Base-by-base conservation (phyloP, 176 grass and related monocot species). In the Aegilops tauschii region DNA sequence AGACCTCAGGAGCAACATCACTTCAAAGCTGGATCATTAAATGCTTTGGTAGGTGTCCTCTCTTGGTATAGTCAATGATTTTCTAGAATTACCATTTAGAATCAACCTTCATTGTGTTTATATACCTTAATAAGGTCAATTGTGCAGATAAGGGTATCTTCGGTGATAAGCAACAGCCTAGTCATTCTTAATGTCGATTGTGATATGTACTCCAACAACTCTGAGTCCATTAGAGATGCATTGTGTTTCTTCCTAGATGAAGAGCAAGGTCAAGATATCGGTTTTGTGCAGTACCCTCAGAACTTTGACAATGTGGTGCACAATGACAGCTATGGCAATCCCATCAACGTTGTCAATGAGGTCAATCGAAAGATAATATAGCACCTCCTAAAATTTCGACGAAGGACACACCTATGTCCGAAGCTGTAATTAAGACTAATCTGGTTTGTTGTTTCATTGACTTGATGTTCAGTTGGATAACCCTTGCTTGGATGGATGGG, bases 21-120 rank as follows among this genome's bases (percentile, higher is more conserved):
- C 79, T 97, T 94, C 86, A 97, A 97, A 91, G 95, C 92, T 72
- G 95, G 95, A 58, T 91, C 95, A 12, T 58, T 97, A 85, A 94
- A 97, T 70, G 71, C 95, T 83, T 72, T 97, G 88, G 95, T 87
- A 63, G 4, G 74, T 79, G 68, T 79, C 16, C 31, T 65, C 16
- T 82, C 12, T 52, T 35, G 21, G 18, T 40, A 25, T 54, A 65
- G 8, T 63, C 40, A 42, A 56, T 34, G 21, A 28, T 73, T 80
- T 71, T 77, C 45, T 2, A 58, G 32, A 32, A 61, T 58, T 23
- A 18, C 17, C 10, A n/a, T 76, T 35, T 75, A 14, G 7, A 82
- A 83, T 23, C 52, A 88, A 72, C 65, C 5, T 79, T 70, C 17
- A 44, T 14, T 75, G 12, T 54, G 8, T 69, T 80, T 80, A 16